Conservation (phyloP, 192 early-diverging fungal genomes). For the Gaertneriomyces semiglobifer region DNA sequence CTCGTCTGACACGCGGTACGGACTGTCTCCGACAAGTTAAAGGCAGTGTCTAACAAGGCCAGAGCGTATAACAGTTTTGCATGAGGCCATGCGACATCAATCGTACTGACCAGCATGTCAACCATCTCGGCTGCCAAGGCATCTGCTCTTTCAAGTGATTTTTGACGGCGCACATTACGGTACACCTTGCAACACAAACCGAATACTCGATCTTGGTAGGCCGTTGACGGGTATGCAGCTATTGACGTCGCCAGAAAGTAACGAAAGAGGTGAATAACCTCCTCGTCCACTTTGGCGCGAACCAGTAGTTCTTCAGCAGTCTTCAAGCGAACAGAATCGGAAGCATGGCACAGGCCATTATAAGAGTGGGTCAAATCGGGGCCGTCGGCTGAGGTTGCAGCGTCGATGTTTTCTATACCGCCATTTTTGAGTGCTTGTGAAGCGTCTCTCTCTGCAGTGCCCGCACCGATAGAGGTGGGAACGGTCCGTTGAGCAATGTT, state of each 20-base stretch:
- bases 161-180: not conserved
- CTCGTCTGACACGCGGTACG: not conserved
- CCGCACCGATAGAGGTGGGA: too few species aligned
- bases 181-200: not conserved
- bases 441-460: too few species aligned
- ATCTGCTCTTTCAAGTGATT: not conserved
- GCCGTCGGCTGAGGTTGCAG: too few species aligned
- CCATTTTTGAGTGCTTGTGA: too few species aligned
- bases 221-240: not conserved
- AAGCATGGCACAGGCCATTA: too few species aligned
- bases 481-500: too few species aligned
- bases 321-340: too few species aligned
- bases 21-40: not conserved
- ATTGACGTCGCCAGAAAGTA: slow-evolving; percentile 5
- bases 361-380: too few species aligned
- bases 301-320: not conserved
- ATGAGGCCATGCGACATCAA: not conserved
- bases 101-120: not conserved
- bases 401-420: too few species aligned
- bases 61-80: not conserved
- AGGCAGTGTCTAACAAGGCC: slow-evolving; percentile 1
- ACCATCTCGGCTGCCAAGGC: not conserved
- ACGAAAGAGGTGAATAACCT: not conserved
- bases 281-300: not conserved
- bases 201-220: not conserved